Conservation (phyloP, 345 rosid species). For the Dovyalis caffra region DNA sequence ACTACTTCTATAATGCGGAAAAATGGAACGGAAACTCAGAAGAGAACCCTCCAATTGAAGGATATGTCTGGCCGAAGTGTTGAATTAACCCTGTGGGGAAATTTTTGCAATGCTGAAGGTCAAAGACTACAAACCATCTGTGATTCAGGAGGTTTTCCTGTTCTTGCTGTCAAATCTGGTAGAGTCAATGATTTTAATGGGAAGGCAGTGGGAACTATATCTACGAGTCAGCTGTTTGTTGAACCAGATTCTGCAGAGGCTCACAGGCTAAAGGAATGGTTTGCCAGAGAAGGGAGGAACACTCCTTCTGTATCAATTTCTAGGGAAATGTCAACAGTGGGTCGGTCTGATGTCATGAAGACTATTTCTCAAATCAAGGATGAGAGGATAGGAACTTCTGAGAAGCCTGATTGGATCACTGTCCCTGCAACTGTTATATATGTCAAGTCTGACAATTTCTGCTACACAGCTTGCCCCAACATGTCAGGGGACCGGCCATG, state of each 20-base stretch:
- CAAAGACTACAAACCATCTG: constrained; percentile 66
- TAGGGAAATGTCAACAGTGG: constrained; percentile 53
- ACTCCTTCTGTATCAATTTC: constrained; percentile 66
- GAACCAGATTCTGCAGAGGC: constrained; percentile 82
- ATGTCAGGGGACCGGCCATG: constrained; percentile 79
- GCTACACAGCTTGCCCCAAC: constrained; percentile 91
- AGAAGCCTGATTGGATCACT: constrained; percentile 91
- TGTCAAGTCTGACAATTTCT: constrained; percentile 74
- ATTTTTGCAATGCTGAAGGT: constrained; percentile 70
- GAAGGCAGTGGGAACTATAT: constrained; percentile 74
- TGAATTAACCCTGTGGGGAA: constrained; percentile 92
- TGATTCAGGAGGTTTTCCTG: constrained; percentile 73
- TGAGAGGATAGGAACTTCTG: constrained; percentile 87
- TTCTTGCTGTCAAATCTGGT: constrained; percentile 75
- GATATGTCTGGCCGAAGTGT: constrained; percentile 85
- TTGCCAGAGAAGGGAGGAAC: constrained; percentile 64
- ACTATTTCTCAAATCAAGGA: constrained; percentile 82
- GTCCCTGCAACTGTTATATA: constrained; percentile 59
- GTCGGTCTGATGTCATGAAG: constrained; percentile 57
- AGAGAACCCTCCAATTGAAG: constrained; percentile 72
- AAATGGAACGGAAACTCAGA: constrained; percentile 73
- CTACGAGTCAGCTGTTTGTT: constrained; percentile 64
- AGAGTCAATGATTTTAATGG: constrained; percentile 82
- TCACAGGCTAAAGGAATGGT: constrained; percentile 67
- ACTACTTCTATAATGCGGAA: constrained; percentile 63